Evolutionary conservation across 1,284 basidiomycete species (phyloP), one percentile per base, ranked within the genome.

Genomic region (Ceratobasidium sp.): DNA sequence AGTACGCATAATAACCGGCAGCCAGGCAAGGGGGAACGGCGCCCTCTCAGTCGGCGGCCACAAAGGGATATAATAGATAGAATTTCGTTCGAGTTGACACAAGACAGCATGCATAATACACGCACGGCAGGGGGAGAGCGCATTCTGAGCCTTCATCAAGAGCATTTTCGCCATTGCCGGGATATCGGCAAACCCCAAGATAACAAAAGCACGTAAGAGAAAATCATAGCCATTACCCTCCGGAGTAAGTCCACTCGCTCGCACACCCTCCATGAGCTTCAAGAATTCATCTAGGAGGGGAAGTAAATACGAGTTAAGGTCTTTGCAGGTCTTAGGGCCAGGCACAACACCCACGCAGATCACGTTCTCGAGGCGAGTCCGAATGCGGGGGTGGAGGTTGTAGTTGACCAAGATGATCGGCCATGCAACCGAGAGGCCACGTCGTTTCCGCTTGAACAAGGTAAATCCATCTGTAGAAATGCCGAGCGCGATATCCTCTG

Each of bases 181-280:
- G 30, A 60, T 60, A 16, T 60, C 30, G 3, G 4, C 38, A 60
- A 60, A 60, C 16, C 20, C 30, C 16, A 27, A 33, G 6, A 60
- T 23, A 16, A 38, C 38, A 38, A 38, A 38, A 38, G 38, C 59
- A 33, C 59, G 30, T 83, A 4, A 85, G 80, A 35, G 78, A 23
- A 1, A 79, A 80, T 23, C 68, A 78, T 79, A 60, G 33, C 16
- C 16, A 6, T 60, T 33, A 16, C 59, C 41, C 85, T 83, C 23
- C 83, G 38, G 38, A 38, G 38, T 38, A 38, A 60, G 20, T 16
- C 59, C 59, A 18, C 23, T 60, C 5, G 59, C 33, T 23, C 5
- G 16, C 18, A 60, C 59, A 5, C 59, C 59, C 16, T 60, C 33
- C 30, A 27, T 33, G 30, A 60, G 59, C 59, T 27, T 33, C n/a